phyloP scores from a whole-genome alignment of 768 basidiomycete species.

The Imleria badia region DNA sequence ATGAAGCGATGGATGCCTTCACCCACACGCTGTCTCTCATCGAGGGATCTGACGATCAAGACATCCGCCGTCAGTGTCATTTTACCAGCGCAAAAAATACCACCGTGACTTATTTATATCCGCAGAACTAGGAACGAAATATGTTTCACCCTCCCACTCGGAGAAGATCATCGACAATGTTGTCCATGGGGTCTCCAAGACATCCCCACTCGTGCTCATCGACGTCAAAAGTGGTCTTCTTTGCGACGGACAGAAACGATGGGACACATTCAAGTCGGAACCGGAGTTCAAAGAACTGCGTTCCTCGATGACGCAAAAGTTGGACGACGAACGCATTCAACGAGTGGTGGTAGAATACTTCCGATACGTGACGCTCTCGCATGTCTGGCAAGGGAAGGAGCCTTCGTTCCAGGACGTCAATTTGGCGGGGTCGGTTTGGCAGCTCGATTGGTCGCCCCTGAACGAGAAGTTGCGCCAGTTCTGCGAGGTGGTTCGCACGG shows the following conservation, averaged over 20 bases:
- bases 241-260: neutral
- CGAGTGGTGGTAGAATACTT: slow-evolving; percentile 4
- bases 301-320: slow-evolving; percentile 4
- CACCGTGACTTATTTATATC: neutral
- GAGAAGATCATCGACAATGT: neutral
- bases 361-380: slow-evolving; percentile 13
- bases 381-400: slow-evolving; percentile 12
- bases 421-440: slow-evolving; percentile 1
- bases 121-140: neutral
- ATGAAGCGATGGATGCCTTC: neutral
- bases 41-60: neutral
- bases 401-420: slow-evolving; percentile 10
- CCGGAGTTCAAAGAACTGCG: neutral
- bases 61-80: neutral
- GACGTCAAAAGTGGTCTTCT: neutral
- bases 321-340: slow-evolving; percentile 3
- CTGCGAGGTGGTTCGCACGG: slow-evolving; percentile 1
- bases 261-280: neutral
- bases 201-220: neutral
- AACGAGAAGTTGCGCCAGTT: slow-evolving; percentile 9
- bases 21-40: slow-evolving; percentile 1
- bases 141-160: neutral
- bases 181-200: neutral
- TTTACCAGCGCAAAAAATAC: fast-evolving
- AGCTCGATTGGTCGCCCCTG: neutral